phyloP scores from a whole-genome alignment of 441 rosid species.

The Isatis lusitanica region DNA sequence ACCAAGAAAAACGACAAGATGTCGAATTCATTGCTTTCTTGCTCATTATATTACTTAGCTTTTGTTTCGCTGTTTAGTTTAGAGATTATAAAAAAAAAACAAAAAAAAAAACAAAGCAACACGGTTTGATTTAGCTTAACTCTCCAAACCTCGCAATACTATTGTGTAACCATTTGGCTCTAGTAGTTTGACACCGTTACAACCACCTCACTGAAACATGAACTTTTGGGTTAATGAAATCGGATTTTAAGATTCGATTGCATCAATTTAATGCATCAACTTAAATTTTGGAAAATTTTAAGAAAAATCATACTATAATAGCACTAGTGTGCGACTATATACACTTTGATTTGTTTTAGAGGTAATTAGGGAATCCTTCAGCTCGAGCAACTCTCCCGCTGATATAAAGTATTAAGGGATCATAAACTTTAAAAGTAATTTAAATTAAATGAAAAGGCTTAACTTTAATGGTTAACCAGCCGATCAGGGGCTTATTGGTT shows the following conservation, averaged over 20 bases:
- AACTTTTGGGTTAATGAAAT: background rate
- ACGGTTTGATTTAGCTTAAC: background rate
- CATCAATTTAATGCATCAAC: no score
- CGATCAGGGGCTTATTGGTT: slow-evolving; percentile 18
- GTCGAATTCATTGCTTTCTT: background rate
- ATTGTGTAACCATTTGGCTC: background rate
- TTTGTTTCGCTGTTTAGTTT: background rate
- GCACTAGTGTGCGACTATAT: background rate
- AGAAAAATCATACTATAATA: background rate
- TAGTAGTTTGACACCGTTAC: background rate
- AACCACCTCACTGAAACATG: background rate
- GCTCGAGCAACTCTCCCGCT: background rate
- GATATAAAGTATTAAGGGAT: slow-evolving; percentile 14
- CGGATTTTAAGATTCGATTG: background rate
- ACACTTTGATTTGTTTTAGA: background rate
- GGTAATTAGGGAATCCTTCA: slow-evolving; percentile 3
- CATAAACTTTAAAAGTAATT: slow-evolving; percentile 13
- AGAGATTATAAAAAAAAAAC: background rate
- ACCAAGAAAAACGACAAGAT: no score
- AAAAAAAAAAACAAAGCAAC: no score
- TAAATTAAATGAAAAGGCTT: background rate
- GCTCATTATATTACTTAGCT: background rate
- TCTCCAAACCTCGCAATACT: background rate
- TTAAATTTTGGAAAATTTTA: background rate
- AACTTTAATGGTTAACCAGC: background rate